Evolutionary conservation across 106 monocot species (phyloP).

Genomic region (Dioscorea dumetorum): DNA sequence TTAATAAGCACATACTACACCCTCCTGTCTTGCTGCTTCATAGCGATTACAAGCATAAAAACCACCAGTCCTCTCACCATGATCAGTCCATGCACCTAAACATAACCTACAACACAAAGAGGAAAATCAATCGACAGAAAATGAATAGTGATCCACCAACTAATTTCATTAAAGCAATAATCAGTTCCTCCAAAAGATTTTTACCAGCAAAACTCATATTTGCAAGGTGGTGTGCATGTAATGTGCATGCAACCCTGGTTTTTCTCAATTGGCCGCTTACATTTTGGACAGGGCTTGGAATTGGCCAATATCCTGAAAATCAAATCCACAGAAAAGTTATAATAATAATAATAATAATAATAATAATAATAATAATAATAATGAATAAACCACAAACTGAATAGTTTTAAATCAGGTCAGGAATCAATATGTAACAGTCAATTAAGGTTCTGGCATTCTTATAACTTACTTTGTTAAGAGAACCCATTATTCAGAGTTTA

Average conservation of each 20-base stretch:
- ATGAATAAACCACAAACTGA: neutral
- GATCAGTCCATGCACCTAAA: slow-evolving; percentile 15
- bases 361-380: neutral
- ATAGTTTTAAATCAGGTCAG: neutral
- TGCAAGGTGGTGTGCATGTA: slow-evolving; percentile 17
- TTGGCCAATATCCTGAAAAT: slow-evolving; percentile 16
- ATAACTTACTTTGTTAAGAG: neutral
- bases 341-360: neutral
- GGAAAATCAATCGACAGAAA: neutral
- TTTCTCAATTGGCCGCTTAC: slow-evolving; percentile 22
- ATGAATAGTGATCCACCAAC: neutral
- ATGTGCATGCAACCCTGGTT: slow-evolving; percentile 30
- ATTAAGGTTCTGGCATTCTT: neutral
- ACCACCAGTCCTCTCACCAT: slow-evolving; percentile 13
- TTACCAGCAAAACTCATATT: slow-evolving; percentile 25
- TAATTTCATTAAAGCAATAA: neutral
- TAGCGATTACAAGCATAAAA: slow-evolving; percentile 17
- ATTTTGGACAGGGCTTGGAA: slow-evolving; percentile 23
- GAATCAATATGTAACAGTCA: neutral
- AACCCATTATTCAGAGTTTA: neutral
- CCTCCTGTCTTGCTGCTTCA: slow-evolving; percentile 5
- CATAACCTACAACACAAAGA: slow-evolving; percentile 10
- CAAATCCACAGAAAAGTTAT: neutral
- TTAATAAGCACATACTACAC: slow-evolving; percentile 1
- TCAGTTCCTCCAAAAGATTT: neutral